Evolutionary conservation across 2,329 filamentous ascomycete species (phyloP).

Genomic region (Helotiales sp.): DNA sequence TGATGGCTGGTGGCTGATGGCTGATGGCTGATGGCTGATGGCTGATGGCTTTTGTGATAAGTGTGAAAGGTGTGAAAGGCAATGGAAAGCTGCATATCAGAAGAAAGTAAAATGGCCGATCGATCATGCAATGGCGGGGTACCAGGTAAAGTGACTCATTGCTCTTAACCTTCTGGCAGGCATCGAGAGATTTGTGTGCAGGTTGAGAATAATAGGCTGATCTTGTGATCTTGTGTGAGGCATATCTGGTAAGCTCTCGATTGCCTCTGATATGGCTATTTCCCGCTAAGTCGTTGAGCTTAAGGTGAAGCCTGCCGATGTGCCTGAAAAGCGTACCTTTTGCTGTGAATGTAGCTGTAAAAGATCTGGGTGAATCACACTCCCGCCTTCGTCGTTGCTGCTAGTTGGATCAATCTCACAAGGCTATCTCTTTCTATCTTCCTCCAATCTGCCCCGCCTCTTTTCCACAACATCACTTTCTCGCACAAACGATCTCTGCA

Average conservation of each 20-base stretch:
- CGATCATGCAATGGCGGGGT: constrained; percentile 25
- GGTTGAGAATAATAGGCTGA: constrained; percentile 10
- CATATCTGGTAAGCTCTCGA: not conserved
- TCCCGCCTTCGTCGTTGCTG: not conserved
- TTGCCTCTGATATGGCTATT: not conserved
- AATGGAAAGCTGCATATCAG: constrained; percentile 7
- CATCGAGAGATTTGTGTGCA: not conserved
- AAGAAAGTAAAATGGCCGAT: not conserved
- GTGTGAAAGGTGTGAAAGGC: not conserved
- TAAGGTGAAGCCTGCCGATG: not conserved
- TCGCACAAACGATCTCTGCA: not conserved
- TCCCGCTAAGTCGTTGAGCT: not conserved
- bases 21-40: no score
- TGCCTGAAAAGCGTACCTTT: not conserved
- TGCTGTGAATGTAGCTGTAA: not conserved
- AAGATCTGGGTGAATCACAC: not conserved
- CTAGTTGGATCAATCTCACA: not conserved
- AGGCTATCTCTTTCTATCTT: constrained; percentile 15
- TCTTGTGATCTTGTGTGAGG: constrained; percentile 2
- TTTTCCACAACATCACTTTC: not conserved
- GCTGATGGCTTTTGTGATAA: no score
- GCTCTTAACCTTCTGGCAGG: constrained; percentile 19
- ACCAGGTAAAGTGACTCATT: constrained; percentile 19
- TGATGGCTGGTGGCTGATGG: no score
- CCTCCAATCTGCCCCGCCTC: not conserved